phyloP scores from a whole-genome alignment of 2,329 filamentous ascomycete species.

The Metarhizium album region DNA sequence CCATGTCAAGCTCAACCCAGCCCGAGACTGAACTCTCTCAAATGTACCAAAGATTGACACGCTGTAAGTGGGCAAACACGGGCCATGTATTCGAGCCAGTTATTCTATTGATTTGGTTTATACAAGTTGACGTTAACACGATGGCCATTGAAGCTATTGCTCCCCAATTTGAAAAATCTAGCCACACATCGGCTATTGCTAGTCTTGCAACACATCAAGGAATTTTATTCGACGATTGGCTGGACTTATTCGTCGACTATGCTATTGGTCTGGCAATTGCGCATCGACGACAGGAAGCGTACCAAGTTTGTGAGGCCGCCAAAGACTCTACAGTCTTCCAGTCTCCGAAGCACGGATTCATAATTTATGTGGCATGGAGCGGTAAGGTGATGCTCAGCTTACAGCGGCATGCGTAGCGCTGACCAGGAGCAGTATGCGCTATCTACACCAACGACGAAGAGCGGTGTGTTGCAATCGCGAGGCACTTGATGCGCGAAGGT shows the following conservation, averaged over 20 bases:
- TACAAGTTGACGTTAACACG: background rate
- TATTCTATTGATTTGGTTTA: background rate
- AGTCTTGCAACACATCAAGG: slow-evolving; percentile 47
- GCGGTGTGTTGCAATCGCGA: slow-evolving; percentile 58
- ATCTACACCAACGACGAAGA: slow-evolving; percentile 72
- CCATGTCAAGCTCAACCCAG: slow-evolving; percentile 12
- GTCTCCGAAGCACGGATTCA: slow-evolving; percentile 55
- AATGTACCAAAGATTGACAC: slow-evolving; percentile 45
- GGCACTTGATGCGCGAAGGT: slow-evolving; percentile 76
- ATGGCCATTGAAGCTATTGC: slow-evolving; percentile 8
- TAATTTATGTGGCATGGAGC: slow-evolving; percentile 70
- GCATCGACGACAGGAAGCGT: slow-evolving; percentile 60
- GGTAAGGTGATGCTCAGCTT: slow-evolving; percentile 32
- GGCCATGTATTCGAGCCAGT: slow-evolving; percentile 6
- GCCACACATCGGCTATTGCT: background rate
- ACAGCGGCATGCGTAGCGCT: background rate
- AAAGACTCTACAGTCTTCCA: slow-evolving; percentile 75
- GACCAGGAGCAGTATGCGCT: slow-evolving; percentile 53
- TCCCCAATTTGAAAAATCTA: slow-evolving; percentile 7
- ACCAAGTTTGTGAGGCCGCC: slow-evolving; percentile 68
- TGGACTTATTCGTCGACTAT: slow-evolving; percentile 83
- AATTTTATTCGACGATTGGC: slow-evolving; percentile 74
- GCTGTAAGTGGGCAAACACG: slow-evolving; percentile 31
- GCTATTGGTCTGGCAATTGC: slow-evolving; percentile 63
- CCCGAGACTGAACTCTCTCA: slow-evolving; percentile 36